Conservation (phyloP, 805 yeast genomes). For the Saturnispora saitoi region DNA sequence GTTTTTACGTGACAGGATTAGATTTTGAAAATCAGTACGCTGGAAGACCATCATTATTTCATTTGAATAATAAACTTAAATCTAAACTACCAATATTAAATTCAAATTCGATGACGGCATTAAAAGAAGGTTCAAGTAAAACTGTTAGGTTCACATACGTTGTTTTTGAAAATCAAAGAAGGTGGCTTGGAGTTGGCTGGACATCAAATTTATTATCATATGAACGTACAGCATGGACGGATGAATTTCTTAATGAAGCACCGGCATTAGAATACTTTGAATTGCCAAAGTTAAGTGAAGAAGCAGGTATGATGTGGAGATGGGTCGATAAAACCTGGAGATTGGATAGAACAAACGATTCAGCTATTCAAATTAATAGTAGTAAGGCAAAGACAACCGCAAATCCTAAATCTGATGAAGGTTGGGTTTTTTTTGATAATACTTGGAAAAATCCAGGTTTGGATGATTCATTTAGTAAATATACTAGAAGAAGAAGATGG, state of each 20-base stretch:
- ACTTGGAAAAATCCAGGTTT: constrained; percentile 90
- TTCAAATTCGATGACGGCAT: constrained; percentile 7
- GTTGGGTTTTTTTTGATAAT: constrained; percentile 82
- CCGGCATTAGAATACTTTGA: constrained; percentile 69
- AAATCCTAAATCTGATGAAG: constrained; percentile 73
- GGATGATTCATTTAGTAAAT: constrained; percentile 81
- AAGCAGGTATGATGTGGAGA: constrained; percentile 67
- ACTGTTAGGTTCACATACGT: constrained; percentile 85
- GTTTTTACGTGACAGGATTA: constrained; percentile 81
- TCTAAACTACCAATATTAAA: constrained; percentile 5
- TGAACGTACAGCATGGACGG: constrained; percentile 96
- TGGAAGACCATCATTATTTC: constrained; percentile 34
- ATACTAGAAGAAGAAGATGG: constrained; percentile 94
- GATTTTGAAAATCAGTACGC: constrained; percentile 44
- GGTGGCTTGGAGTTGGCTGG: constrained; percentile 99
- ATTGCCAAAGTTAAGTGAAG: constrained; percentile 59
- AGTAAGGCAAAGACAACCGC: constrained; percentile 53
- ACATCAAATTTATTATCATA: constrained; percentile 83
- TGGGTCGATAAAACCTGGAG: constrained; percentile 96
- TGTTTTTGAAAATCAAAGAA: constrained; percentile 86
- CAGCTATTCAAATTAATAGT: constrained; percentile 64
- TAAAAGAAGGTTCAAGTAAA: constrained; percentile 13
- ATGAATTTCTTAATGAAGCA: constrained; percentile 83
- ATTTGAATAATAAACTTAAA: constrained; percentile 40
- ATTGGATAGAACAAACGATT: constrained; percentile 81